Percentiles rank a stretch among this genome's conserved stretches.
phyloP scores from a whole-genome alignment of 768 basidiomycete genomes.

The Rhodosporidiobolus sp. region DNA sequence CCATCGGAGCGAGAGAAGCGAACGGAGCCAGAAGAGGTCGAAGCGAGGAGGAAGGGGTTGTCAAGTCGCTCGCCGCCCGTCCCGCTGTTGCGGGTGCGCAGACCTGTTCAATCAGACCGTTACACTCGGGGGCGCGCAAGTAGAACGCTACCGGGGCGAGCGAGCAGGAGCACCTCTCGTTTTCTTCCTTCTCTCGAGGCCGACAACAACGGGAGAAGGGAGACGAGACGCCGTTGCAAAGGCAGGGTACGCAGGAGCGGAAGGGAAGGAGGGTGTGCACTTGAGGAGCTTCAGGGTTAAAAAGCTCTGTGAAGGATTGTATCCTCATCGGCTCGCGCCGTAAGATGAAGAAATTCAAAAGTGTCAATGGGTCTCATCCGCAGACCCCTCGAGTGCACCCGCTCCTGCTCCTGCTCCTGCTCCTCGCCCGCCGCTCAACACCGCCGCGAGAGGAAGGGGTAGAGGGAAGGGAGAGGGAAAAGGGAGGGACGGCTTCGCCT shows the following conservation, averaged over 20 bases:
- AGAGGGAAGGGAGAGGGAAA: too few species aligned
- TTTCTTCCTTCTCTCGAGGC: too few species aligned
- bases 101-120: too few species aligned
- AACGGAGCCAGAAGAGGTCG: too few species aligned
- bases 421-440: not conserved
- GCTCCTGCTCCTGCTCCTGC: not conserved
- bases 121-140: too few species aligned
- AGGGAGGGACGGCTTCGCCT: not conserved
- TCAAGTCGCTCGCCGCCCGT: too few species aligned
- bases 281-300: conserved; percentile 34
- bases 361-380: conserved; percentile 19
- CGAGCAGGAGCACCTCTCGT: too few species aligned
- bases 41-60: too few species aligned
- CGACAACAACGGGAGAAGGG: too few species aligned
- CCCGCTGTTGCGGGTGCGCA: too few species aligned
- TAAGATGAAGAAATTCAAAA: conserved; percentile 37
- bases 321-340: not conserved
- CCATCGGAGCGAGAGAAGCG: conserved; percentile 1
- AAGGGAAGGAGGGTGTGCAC: not conserved
- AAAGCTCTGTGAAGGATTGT: conserved; percentile 16
- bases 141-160: too few species aligned
- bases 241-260: too few species aligned
- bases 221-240: not conserved
- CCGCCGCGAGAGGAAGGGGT: not conserved
- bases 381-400: not conserved